Evolutionary conservation across 2,329 filamentous ascomycete genomes (phyloP), one percentile per base, ranked within the genome.

Genomic region (Paracamarosporium sp.): DNA sequence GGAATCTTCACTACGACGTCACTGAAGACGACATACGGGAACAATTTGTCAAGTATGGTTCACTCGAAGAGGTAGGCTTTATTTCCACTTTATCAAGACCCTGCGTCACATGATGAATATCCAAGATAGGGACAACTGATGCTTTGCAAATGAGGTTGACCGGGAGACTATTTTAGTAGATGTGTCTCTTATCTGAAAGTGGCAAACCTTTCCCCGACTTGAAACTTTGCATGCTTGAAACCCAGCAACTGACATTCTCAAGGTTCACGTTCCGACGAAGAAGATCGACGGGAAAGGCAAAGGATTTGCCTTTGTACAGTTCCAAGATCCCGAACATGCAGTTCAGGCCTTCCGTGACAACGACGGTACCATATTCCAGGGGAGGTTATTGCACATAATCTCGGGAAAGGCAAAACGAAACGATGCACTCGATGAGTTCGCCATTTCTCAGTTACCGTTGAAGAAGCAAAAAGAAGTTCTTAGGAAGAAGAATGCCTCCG

Each of bases 41-140:
- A 25, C 81, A 89, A 46, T 97, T 98, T 71, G 81, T 82, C 44
- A 82, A 83, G 25, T 94, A 89, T 74, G 94, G 93, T 35, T 81
- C 84, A 55, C 79, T 97, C 45, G 86, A 94, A 84, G 94, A 98
- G 89, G 95, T 98, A 88, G 84, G 91, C 79, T 40, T 15, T 2
- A 25, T 50, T 31, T 53, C 43, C 46, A 65, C 53, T 60, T 63
- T 64, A 56, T 55, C 28, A 12, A 20, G 15, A 35, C 20, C 67
- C 66, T 57, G n/a, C n/a, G 60, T 59, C 59, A 48, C 78, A 86
- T 94, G 95, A 98, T 98, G 94, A 98, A 92, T 82, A 63, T 86
- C 90, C 90, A 72, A 88, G 95, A 98, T 98, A 98, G 95, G 95
- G 95, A 98, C 95, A 98, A 88, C 94, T 93, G 91, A 97, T 94